Base-by-base conservation (phyloP, 2,329 filamentous ascomycete species). In the Fusarium caatingaense region DNA sequence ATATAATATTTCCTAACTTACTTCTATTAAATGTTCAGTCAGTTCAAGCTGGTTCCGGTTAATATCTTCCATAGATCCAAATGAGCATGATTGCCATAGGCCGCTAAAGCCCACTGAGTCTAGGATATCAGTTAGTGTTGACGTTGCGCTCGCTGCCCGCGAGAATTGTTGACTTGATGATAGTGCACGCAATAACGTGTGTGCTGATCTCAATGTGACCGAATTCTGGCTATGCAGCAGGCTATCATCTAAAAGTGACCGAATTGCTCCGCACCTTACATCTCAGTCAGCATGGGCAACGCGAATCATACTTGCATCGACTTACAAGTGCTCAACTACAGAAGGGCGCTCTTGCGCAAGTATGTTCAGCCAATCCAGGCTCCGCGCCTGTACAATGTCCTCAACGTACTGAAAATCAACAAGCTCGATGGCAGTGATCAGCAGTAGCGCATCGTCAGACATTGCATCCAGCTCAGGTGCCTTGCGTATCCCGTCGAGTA, bases 331-430 rank as follows among this genome's bases (percentile, higher is more conserved):
- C 46, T 87, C 71, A 25, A 91, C 82, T 11, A 91, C 88, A 10
- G 81, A 78, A 5, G 89, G 87, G 23, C 89, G 81, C 21, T 81
- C 81, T 12, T 76, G 72, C 5, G 88, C 88, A 28, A 92, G 77
- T 51, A 85, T 81, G 54, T 86, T 87, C 37, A 92, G 81, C 87
- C 89, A 91, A 18, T 81, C 75, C 5, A 92, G 79, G 18, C 83
- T 87, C 16, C 88, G 83, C 45, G 86, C 85, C 75, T 92, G 89
- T 20, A 89, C 83, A 3, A 82, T 81, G 59, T 91, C 89, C 60
- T 92, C 89, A 10, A 91, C 80, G 60, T 86, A 87, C 59, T 87
- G 85, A 72, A 92, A 92, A 74, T 92, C 90, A 12, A 92, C 86
- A 44, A 92, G 81, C 73, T 87, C 85, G 58, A 92, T 88, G 2